Conservation (phyloP, 2,329 filamentous ascomycete genomes). For the Talaromyces sp. region DNA sequence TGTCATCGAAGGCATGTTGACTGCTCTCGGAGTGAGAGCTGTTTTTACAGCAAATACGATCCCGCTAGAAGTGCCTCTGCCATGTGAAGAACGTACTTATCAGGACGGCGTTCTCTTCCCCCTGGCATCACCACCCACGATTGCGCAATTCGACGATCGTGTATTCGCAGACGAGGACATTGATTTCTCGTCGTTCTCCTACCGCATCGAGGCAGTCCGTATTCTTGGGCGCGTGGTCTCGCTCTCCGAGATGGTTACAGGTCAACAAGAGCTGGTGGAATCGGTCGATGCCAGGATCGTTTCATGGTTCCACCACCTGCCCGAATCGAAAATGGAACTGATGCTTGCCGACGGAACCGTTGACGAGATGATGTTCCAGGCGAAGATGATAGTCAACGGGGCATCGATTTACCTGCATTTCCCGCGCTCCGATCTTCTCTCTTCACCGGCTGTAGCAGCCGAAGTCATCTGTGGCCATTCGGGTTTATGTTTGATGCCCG, state of each 20-base stretch:
- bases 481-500: conserved; percentile 31
- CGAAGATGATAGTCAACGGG: conserved; percentile 66
- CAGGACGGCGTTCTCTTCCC: conserved; percentile 45
- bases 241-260: conserved; percentile 30
- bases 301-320: conserved; percentile 77
- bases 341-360: conserved; percentile 64
- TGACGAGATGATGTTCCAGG: conserved; percentile 90
- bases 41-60: conserved; percentile 64
- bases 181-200: conserved; percentile 75
- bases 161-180: conserved; percentile 65
- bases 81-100: conserved; percentile 72
- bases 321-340: conserved; percentile 63
- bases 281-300: conserved; percentile 53
- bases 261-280: conserved; percentile 52
- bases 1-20: conserved; percentile 77
- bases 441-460: conserved; percentile 43
- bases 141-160: conserved; percentile 70
- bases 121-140: conserved; percentile 50
- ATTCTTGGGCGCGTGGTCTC: conserved; percentile 70
- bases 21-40: conserved; percentile 51
- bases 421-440: conserved; percentile 66
- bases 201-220: conserved; percentile 73
- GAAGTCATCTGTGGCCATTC: conserved; percentile 43
- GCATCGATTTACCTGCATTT: conserved; percentile 70
- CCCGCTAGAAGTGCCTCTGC: conserved; percentile 62